Evolutionary conservation across 2,329 filamentous ascomycete species (phyloP), one percentile per base, ranked within the genome.

Genomic region (Fusarium miscanthi): DNA sequence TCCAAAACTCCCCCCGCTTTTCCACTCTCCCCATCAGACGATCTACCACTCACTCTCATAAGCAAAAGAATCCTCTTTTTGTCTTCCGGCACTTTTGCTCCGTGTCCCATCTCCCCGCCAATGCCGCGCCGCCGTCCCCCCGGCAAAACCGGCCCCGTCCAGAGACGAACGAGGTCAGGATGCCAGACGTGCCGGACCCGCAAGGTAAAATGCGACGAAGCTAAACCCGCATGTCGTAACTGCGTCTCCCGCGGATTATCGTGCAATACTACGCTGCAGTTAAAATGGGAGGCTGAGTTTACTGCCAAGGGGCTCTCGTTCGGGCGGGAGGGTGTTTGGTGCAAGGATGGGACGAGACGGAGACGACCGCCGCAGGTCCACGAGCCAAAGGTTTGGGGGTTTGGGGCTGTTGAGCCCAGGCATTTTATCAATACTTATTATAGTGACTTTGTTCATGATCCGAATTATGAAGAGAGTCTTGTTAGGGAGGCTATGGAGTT

Each of bases 211-310:
- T 76, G 75, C 31, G 75, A 77, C 25, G 75, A 77, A 60, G 57
- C 66, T 31, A 74, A 59, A 31, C 73, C 75, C 14, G 49, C 61
- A 12, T 76, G 75, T 27, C 59, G 45, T 6, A 75, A 76, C 33
- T 76, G 74, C 33, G 45, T 52, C 2, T 61, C 70, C n/a, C 68
- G 70, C 1, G 71, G 71, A 2, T n/a, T 73, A 7, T 40, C 63
- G 19, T 73, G 71, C 17, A 68, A 71, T 41, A 67, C 57, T 0
- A 38, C 59, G 13, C 13, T 73, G 13, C 70, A 74, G 41, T 33
- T 76, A 52, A 80, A 80, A 65, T 80, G 78, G 78, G 78, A 80
- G 38, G 52, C 74, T 1, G 78, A 80, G 59, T 80, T 78, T 42
- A 63, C 71, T 11, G 68, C 66, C 1, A 64, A 61, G 3, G 78